Base-by-base conservation (phyloP, 805 yeast genomes). In the Saccharomyces eubayanus region DNA sequence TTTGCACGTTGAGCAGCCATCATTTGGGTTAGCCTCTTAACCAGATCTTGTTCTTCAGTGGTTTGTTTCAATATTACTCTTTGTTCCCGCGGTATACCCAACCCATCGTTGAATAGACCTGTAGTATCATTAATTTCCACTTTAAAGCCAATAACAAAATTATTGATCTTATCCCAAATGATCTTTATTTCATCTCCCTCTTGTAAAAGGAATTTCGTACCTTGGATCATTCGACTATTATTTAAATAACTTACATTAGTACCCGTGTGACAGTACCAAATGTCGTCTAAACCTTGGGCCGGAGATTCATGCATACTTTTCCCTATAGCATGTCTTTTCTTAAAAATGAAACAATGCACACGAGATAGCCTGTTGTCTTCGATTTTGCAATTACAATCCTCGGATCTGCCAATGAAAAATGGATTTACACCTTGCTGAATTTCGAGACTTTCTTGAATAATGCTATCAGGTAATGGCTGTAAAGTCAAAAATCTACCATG, bases 341-440 rank as follows among this genome's bases (percentile, higher is more conserved):
- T 81, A 52, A 76, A 62, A 12, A 92, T 73, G 30, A 83, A 72
- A 67, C 97, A 90, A 69, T 94, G 98, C 1, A 84, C 75, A 58
- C 89, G 87, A 2, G 97, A 91, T 61, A 92, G 78, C 48, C 97
- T 72, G 60, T 78, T 85, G 59, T 91, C 97, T 31, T 78, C 73
- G 16, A 88, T 79, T 46, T 74, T 74, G 31, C 80, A 77, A 63
- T 87, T 83, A 55, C 87, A 79, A 2, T 76, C 79, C 21, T 76
- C 80, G 24, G 80, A 78, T 36, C 98, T 74, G 1, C 99, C 98
- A 52, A 92, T 77, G 53, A 83, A 76, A 65, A 82, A 84, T 8
- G 83, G 81, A 48, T 80, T 82, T 20, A 77, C 75, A 28, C 88
- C 87, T 62, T 85, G 90, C 31, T 82, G 78, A n/a, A 90, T 74